Evolutionary conservation across 2,329 filamentous ascomycete genomes (phyloP).

Genomic region (Rutstroemia sp.): DNA sequence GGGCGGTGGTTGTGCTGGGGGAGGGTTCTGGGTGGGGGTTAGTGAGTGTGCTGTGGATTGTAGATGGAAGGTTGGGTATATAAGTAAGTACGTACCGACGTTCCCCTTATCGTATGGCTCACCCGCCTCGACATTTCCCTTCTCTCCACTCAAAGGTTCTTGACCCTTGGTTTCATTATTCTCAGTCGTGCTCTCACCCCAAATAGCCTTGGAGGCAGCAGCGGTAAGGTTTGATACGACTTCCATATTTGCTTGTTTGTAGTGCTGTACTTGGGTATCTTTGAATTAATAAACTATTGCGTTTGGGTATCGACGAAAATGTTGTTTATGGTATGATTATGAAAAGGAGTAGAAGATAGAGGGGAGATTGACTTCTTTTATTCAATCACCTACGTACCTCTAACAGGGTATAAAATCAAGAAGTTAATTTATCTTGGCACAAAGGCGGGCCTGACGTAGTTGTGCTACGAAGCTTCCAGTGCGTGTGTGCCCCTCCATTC

Average conservation of each 20-base stretch:
- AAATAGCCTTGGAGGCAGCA: constrained; percentile 36
- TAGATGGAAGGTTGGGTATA: no score
- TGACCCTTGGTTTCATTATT: constrained; percentile 26
- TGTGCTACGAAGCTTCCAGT: no score
- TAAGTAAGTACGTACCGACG: constrained; percentile 32
- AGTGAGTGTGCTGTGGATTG: no score
- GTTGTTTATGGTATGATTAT: neutral
- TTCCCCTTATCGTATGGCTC: constrained; percentile 80
- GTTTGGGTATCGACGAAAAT: neutral
- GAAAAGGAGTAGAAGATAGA: neutral
- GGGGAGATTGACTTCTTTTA: neutral
- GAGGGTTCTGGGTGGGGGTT: neutral
- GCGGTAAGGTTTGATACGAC: constrained; percentile 50
- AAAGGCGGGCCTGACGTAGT: neutral
- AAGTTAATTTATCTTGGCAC: neutral
- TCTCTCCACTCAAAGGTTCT: constrained; percentile 67
- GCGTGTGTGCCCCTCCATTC: neutral
- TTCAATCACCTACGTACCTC: neutral
- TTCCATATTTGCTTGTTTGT: constrained; percentile 43
- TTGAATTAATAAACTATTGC: neutral
- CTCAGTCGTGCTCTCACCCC: constrained; percentile 27
- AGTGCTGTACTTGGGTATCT: neutral
- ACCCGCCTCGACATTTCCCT: constrained; percentile 56
- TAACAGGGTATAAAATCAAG: constrained; percentile 1
- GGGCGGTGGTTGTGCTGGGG: neutral